These are phyloP conservation scores for Ogataea thermomethanolica DNA, from an alignment of 805 yeast genomes.

Conservation along the genomic window DNA sequence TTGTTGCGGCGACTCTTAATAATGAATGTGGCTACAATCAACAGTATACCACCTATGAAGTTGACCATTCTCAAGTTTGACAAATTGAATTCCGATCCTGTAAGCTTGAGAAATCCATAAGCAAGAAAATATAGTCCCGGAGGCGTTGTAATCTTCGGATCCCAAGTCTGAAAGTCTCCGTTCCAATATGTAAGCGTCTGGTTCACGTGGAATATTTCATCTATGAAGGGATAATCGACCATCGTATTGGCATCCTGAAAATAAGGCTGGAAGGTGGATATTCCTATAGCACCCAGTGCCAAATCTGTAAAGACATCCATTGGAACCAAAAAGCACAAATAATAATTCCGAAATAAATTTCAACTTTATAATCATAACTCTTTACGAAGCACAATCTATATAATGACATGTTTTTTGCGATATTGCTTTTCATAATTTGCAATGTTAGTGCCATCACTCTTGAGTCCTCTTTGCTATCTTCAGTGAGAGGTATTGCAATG, in stretches of 20 bases:
- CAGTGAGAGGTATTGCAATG: slow-evolving; percentile 33
- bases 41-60: slow-evolving; percentile 56
- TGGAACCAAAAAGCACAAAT: neutral
- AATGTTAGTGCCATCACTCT: neutral
- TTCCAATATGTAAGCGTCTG: slow-evolving; percentile 69
- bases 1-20: slow-evolving; percentile 14
- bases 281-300: slow-evolving; percentile 13
- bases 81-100: slow-evolving; percentile 31
- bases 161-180: slow-evolving; percentile 68
- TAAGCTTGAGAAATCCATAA: slow-evolving; percentile 34
- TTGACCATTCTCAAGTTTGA: slow-evolving; percentile 54
- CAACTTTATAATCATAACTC: neutral
- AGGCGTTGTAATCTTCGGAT: slow-evolving; percentile 91
- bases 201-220: slow-evolving; percentile 82
- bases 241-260: slow-evolving; percentile 16
- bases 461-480: slow-evolving; percentile 34
- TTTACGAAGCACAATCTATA: neutral
- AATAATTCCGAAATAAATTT: no score
- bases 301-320: slow-evolving; percentile 11
- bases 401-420: neutral
- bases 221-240: slow-evolving; percentile 43
- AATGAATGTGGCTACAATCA: slow-evolving; percentile 28
- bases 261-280: slow-evolving; percentile 18
- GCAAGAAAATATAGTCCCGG: slow-evolving; percentile 77
- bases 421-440: neutral